Conservation (phyloP, 148 eudicot genomes). For the Spergularia marina region DNA sequence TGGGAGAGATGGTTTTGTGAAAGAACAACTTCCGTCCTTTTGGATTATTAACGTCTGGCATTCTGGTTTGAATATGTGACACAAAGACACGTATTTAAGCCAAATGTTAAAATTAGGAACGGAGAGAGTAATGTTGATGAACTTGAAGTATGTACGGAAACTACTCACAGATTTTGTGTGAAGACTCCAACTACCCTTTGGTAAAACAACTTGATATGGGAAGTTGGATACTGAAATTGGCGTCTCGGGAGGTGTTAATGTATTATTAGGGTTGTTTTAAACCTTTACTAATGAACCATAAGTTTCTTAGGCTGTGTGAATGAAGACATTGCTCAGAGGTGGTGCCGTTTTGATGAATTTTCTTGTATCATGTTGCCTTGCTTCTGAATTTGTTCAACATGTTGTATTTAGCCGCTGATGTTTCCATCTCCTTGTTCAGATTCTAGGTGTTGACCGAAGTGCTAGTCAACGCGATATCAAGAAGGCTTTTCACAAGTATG, state of each 20-base stretch:
- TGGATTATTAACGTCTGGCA: neutral
- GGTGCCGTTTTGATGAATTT: neutral
- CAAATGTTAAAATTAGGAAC: neutral
- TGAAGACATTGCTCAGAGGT: neutral
- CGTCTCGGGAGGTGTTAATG: no score
- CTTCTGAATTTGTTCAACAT: neutral
- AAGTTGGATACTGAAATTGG: neutral
- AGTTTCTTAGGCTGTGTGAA: neutral
- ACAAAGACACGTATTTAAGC: no score
- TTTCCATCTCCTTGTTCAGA: slow-evolving; percentile 37
- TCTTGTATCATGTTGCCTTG: neutral
- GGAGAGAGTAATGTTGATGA: neutral
- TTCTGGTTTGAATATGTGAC: no score
- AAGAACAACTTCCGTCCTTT: no score
- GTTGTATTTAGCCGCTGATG: slow-evolving; percentile 12
- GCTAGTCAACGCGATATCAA: slow-evolving; percentile 89
- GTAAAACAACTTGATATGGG: neutral
- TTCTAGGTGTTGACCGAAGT: slow-evolving; percentile 76
- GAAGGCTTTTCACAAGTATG: slow-evolving; percentile 98
- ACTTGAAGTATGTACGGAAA: neutral
- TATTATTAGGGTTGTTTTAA: neutral
- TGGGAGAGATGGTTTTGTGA: neutral
- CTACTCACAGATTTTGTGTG: neutral
- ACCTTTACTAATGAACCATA: neutral
- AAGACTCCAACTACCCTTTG: neutral